These are phyloP conservation scores for Viola odorata DNA, from an alignment of 345 rosid species.

Conservation along the genomic window DNA sequence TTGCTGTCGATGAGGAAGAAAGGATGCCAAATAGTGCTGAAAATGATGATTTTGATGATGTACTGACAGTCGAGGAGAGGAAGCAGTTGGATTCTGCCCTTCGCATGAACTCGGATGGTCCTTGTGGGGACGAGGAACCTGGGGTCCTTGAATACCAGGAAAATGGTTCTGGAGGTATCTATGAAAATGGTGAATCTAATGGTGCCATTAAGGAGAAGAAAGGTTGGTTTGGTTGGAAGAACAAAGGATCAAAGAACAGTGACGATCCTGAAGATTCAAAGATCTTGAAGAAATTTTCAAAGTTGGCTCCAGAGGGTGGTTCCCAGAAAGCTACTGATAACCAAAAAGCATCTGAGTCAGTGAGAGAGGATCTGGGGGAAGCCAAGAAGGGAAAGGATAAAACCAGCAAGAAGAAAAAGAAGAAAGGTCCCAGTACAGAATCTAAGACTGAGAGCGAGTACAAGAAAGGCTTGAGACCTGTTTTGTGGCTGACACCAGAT, in stretches of 20 bases:
- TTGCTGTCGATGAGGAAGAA: slow-evolving; percentile 77
- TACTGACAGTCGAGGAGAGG: slow-evolving; percentile 88
- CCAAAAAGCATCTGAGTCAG: slow-evolving; percentile 52
- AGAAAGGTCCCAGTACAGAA: slow-evolving; percentile 51
- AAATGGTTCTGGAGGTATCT: slow-evolving; percentile 53
- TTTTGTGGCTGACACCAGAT: slow-evolving; percentile 90
- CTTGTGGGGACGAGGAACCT: slow-evolving; percentile 67
- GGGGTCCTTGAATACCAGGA: slow-evolving; percentile 46
- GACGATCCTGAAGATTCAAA: slow-evolving; percentile 69
- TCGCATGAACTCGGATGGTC: slow-evolving; percentile 52
- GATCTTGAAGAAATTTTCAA: slow-evolving; percentile 59
- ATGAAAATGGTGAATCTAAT: slow-evolving; percentile 53
- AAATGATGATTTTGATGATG: slow-evolving; percentile 64
- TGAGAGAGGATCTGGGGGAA: slow-evolving; percentile 56
- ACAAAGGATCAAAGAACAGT: slow-evolving; percentile 57
- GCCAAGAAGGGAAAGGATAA: slow-evolving; percentile 72
- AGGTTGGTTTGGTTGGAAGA: slow-evolving; percentile 93
- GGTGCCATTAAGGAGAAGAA: slow-evolving; percentile 74
- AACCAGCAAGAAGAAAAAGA: slow-evolving; percentile 71
- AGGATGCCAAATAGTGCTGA: slow-evolving; percentile 52
- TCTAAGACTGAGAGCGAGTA: slow-evolving; percentile 77
- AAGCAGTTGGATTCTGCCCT: slow-evolving; percentile 78
- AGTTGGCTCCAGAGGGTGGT: slow-evolving; percentile 65
- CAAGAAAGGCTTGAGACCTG: slow-evolving; percentile 94
- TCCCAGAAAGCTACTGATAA: slow-evolving; percentile 48